Percentiles rank a stretch among this genome's conserved stretches.
phyloP scores from a whole-genome alignment of 345 rosid species.

The Brassica juncea region DNA sequence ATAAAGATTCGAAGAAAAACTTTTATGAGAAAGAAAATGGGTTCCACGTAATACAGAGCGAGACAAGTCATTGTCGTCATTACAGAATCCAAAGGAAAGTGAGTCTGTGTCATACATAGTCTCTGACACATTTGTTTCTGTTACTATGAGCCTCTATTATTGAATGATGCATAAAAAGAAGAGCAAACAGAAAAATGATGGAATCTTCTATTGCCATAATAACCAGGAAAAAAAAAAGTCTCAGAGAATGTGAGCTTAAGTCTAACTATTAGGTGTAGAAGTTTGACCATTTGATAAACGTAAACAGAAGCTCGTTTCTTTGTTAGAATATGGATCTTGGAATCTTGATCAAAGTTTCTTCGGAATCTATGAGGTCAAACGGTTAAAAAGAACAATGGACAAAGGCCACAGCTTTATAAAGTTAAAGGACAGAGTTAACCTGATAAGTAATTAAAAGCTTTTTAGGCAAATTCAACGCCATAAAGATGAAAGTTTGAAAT shows the following conservation, averaged over 20 bases:
- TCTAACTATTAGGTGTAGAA: not conserved
- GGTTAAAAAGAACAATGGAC: slow-evolving; percentile 34
- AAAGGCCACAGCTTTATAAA: slow-evolving; percentile 36
- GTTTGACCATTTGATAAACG: slow-evolving; percentile 9
- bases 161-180: slow-evolving; percentile 49
- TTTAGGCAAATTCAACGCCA: slow-evolving; percentile 33
- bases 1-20: not conserved
- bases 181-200: slow-evolving; percentile 35
- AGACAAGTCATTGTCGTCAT: slow-evolving; percentile 29
- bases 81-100: slow-evolving; percentile 28
- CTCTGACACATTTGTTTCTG: slow-evolving; percentile 42
- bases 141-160: slow-evolving; percentile 48
- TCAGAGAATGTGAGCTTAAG: slow-evolving; percentile 8
- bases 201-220: slow-evolving; percentile 42
- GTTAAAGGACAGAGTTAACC: slow-evolving; percentile 33
- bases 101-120: slow-evolving; percentile 38
- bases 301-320: not conserved
- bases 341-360: slow-evolving; percentile 31
- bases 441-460: slow-evolving; percentile 23
- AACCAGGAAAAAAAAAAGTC: not conserved
- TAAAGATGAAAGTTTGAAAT: slow-evolving; percentile 15
- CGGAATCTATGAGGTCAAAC: slow-evolving; percentile 43
- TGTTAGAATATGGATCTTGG: slow-evolving; percentile 18
- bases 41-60: slow-evolving; percentile 21
- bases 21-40: not conserved